Base-by-base conservation (phyloP, 495 filamentous ascomycete species). In the Bombardia bombarda region DNA sequence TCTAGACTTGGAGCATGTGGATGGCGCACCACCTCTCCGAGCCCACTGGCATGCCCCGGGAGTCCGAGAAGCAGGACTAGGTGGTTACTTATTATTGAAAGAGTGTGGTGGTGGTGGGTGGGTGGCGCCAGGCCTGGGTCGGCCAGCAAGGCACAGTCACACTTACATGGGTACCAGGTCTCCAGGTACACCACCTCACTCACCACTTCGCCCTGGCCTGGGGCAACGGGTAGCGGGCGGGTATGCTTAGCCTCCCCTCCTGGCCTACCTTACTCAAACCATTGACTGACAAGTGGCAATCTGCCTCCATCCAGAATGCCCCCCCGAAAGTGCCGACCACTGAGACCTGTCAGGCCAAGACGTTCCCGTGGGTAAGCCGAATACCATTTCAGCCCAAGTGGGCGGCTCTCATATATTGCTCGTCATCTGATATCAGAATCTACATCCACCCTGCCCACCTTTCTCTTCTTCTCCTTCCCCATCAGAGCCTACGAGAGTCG, bases 261-360 rank as follows among this genome's bases (percentile, higher is more conserved):
- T 37, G 16, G 18, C 14, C 9, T 18, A n/a, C 34, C 34, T 42
- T 36, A 49, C 54, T 52, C 61, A 57, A 55, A 54, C 52, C 55
- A 58, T 55, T 46, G 56, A 58, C 47, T 64, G 61, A 57, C 61
- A 64, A 62, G 61, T 64, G 61, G 61, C 61, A 64, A 62, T 13
- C 26, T 10, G n/a, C n/a, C n/a, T 13, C 26, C 26, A 28, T 13
- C 26, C 26, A 28, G 13, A 13, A 8, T 28, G 13, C 2, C 26
- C 26, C 13, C 26, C 46, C 53, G 50, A 55, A 50, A 52, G 53
- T 60, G 47, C 58, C 56, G 42, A 51, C 55, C 55, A 59, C 52
- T 56, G 52, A 55, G 35, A 48, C 47, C 40, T 51, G 49, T 38
- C 24, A 61, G 42, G 40, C 33, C 32, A n/a, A n/a, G n/a, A n/a